phyloP scores from a whole-genome alignment of 2,329 filamentous ascomycete genomes.

The Claviceps humidiphila region DNA sequence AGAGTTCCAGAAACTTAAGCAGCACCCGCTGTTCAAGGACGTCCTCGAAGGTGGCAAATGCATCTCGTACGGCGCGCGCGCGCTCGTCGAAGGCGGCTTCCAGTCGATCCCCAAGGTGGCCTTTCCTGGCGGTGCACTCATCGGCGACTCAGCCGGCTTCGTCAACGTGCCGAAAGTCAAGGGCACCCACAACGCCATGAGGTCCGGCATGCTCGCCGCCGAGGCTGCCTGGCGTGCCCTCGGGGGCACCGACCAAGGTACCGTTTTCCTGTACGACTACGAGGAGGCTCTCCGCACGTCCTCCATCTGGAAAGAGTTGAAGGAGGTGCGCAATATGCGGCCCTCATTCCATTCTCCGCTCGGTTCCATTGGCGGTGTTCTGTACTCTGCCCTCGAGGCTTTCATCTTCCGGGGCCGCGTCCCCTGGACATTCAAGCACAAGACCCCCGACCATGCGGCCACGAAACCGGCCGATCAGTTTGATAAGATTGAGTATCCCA shows the following conservation, averaged over 20 bases:
- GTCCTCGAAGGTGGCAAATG: constrained; percentile 94
- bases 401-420: constrained; percentile 72
- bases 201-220: constrained; percentile 89
- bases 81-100: constrained; percentile 87
- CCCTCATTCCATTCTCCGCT: constrained; percentile 84
- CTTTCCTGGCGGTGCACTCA: constrained; percentile 88
- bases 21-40: constrained; percentile 77
- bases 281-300: constrained; percentile 79
- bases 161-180: constrained; percentile 98
- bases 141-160: constrained; percentile 92
- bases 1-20: constrained; percentile 98
- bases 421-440: constrained; percentile 89
- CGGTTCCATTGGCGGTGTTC: constrained; percentile 75
- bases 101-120: constrained; percentile 96
- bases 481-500: constrained; percentile 87
- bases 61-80: constrained; percentile 87
- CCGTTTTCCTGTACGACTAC: constrained; percentile 89
- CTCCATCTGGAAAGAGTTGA: constrained; percentile 85
- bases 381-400: constrained; percentile 89
- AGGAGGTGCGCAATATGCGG: constrained; percentile 92
- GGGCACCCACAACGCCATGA: constrained; percentile 96
- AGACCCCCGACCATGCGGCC: constrained; percentile 59
- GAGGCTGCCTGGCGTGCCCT: constrained; percentile 79
- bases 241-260: constrained; percentile 39
- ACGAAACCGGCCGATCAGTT: constrained; percentile 71